Evolutionary conservation across 2,329 filamentous ascomycete genomes (phyloP).

Genomic region (Aspergillus pseudonomiae): DNA sequence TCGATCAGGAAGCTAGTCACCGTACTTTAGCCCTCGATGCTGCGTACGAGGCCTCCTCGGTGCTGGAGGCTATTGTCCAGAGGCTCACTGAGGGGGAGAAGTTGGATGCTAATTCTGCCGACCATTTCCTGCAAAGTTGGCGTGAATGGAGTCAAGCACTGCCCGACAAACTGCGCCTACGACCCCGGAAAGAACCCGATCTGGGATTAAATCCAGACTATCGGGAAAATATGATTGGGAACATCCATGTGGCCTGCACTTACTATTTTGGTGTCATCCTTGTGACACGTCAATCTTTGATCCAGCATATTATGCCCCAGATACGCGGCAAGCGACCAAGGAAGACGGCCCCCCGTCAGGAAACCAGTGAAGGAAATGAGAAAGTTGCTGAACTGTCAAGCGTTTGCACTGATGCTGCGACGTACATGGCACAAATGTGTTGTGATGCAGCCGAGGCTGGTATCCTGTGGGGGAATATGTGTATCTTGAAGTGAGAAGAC

Average conservation of each 20-base stretch:
- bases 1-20: background rate
- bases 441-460: background rate
- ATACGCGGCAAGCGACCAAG: constrained; percentile 14
- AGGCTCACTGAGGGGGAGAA: background rate
- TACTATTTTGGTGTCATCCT: constrained; percentile 60
- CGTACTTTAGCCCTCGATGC: background rate
- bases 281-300: constrained; percentile 55
- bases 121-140: background rate
- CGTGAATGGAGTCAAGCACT: constrained; percentile 3
- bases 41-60: background rate
- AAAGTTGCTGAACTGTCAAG: constrained; percentile 6
- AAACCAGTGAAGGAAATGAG: constrained; percentile 1
- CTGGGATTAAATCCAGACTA: background rate
- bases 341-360: constrained; percentile 10
- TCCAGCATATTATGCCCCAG: constrained; percentile 48
- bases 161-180: background rate
- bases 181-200: background rate
- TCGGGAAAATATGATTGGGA: constrained; percentile 38
- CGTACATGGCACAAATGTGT: constrained; percentile 13
- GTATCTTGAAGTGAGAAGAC: constrained; percentile 10
- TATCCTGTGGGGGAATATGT: constrained; percentile 10
- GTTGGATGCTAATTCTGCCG: background rate
- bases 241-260: constrained; percentile 55
- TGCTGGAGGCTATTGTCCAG: background rate
- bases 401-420: constrained; percentile 7